A percentile compares a stretch with the other conserved stretches of the same genome.
These are phyloP conservation scores for Cutaneotrichosporon sp. DNA, from an alignment of 1,284 basidiomycete genomes.

Conservation along the genomic window DNA sequence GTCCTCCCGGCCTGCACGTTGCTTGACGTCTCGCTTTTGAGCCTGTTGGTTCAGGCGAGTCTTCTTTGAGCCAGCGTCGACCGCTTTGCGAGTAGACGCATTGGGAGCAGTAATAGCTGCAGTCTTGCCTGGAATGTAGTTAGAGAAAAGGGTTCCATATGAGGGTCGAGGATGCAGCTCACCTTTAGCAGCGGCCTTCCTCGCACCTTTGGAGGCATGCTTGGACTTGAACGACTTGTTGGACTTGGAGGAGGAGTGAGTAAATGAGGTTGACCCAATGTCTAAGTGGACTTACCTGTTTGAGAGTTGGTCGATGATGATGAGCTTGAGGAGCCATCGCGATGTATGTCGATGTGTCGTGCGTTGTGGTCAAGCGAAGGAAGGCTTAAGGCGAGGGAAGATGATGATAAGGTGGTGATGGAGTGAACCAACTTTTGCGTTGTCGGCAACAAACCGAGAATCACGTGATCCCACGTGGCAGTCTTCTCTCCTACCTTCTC, in stretches of 20 bases:
- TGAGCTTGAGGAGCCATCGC: conserved; percentile 47
- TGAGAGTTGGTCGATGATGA: conserved; percentile 76
- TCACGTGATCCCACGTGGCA: conserved; percentile 1
- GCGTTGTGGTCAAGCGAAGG: neutral
- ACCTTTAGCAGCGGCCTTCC: conserved; percentile 83
- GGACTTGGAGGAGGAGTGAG: conserved; percentile 56
- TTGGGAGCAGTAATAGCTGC: conserved; percentile 45
- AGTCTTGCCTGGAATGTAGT: conserved; percentile 61
- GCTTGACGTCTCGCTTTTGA: conserved; percentile 61
- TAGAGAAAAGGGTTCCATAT: neutral
- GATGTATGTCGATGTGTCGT: neutral
- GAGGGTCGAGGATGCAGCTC: conserved; percentile 18
- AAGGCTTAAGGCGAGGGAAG: neutral
- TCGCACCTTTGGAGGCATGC: conserved; percentile 74
- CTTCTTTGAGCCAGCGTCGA: conserved; percentile 41
- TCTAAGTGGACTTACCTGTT: conserved; percentile 61
- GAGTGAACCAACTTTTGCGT: conserved; percentile 1
- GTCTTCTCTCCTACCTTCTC: neutral
- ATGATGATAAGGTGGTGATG: neutral
- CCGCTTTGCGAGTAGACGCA: conserved; percentile 29
- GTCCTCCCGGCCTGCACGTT: conserved; percentile 61
- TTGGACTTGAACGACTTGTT: conserved; percentile 89
- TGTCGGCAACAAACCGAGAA: neutral
- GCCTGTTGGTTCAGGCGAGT: conserved; percentile 45
- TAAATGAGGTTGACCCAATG: neutral